Conservation (phyloP, 2,329 filamentous ascomycete species). For the Cladosporium halotolerans region DNA sequence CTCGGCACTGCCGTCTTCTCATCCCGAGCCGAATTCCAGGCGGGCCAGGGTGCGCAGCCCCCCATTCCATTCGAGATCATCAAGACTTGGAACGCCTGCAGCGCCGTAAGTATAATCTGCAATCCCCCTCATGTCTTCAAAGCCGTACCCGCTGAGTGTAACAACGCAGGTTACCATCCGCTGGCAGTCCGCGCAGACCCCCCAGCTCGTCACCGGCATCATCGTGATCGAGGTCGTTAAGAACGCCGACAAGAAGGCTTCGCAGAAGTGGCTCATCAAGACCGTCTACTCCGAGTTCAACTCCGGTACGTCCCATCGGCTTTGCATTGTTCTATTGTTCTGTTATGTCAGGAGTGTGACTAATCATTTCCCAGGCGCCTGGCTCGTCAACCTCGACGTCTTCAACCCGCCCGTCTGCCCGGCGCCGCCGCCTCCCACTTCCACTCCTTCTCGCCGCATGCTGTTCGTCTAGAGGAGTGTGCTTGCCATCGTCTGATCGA, state of each 20-base stretch:
- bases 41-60: constrained; percentile 24
- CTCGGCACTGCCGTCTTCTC: constrained; percentile 24
- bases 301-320: constrained; percentile 21
- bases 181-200: constrained; percentile 22
- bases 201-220: constrained; percentile 25
- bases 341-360: too few relatives aligned
- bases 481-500: too few relatives aligned
- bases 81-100: constrained; percentile 29
- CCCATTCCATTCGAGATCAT: constrained; percentile 26
- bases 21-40: constrained; percentile 21
- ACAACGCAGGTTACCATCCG: constrained; percentile 20
- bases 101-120: constrained; percentile 15
- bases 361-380: constrained; percentile 24
- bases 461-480: background rate
- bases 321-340: too few relatives aligned
- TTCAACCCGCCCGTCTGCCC: constrained; percentile 15
- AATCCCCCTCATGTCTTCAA: background rate
- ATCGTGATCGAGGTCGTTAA: constrained; percentile 26
- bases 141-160: background rate
- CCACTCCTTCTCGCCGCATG: background rate
- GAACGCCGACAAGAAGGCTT: constrained; percentile 10
- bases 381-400: constrained; percentile 28
- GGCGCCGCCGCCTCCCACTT: constrained; percentile 1
- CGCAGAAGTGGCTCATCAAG: constrained; percentile 27
- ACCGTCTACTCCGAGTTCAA: constrained; percentile 32